Evolutionary conservation across 768 basidiomycete genomes (phyloP), one percentile per base, ranked within the genome.

Genomic region (Harrya chromipes): DNA sequence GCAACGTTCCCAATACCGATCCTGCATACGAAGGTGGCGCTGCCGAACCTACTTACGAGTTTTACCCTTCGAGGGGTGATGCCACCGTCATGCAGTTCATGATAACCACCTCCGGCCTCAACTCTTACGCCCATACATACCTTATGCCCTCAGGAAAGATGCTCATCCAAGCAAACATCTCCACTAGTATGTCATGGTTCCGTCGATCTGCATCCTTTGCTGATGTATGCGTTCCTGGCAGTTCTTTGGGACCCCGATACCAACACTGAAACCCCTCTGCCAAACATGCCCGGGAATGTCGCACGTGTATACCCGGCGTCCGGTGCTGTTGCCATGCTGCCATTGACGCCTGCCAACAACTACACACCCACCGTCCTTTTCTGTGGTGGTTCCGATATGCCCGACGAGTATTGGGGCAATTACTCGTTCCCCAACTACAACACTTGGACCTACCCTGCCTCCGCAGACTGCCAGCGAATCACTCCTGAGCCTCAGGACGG

Each of bases 251-350:
- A 87, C 53, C 75, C 78, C 40, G 61, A 70, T 2, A 70, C 65
- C 38, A 87, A 88, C 62, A 48, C 58, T 5, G 86, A 89, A 67
- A 82, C 75, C 0, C 66, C 71, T 9, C 74, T 90, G 11, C 88
- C 88, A 1, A 68, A 78, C 57, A 90, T 89, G 87, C 89, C 88
- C 0, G 72, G 72, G 19, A 67, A 73, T 33, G 83, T 94, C 41
- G 81, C 81, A 39, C 85, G 92, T 39, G 87, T 91, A 20, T 94
- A 94, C 64, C 93, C 93, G n/a, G 94, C 87, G 0, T 92, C 92
- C 9, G 92, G 90, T 41, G 94, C 87, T 3, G 80, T 79, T 9
- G 87, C 87, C 42, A 91, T 98, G 87, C 77, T 98, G 1, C 94
- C 94, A 4, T 74, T 98, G 17, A 95, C 90, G 4, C 87, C 89